A percentile compares a stretch with the other conserved stretches of the same genome.
These are phyloP conservation scores for Apiotrichum sp. DNA, from an alignment of 1,284 basidiomycete species.

Conservation along the genomic window DNA sequence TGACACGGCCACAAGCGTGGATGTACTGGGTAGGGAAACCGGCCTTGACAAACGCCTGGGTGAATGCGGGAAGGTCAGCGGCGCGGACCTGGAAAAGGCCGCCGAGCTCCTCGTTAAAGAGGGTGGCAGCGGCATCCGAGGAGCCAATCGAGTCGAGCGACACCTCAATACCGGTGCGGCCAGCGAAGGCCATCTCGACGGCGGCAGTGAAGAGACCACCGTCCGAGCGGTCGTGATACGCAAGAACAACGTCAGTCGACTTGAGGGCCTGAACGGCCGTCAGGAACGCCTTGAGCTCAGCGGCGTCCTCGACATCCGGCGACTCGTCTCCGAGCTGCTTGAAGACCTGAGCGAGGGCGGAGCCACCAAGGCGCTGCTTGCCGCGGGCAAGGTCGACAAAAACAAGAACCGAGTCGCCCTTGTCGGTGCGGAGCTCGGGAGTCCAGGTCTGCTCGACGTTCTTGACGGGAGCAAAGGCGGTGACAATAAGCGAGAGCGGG, in stretches of 20 bases:
- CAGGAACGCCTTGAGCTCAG: conserved; percentile 75
- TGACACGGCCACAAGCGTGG: conserved; percentile 67
- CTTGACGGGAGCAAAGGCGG: conserved; percentile 85
- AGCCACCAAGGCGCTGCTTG: conserved; percentile 84
- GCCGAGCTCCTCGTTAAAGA: conserved; percentile 98
- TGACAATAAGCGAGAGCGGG: conserved; percentile 87
- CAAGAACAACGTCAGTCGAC: conserved; percentile 62
- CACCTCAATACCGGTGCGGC: conserved; percentile 63
- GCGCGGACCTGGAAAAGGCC: conserved; percentile 80
- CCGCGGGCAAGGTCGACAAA: conserved; percentile 86
- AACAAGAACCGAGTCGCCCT: conserved; percentile 61
- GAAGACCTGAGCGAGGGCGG: conserved; percentile 90
- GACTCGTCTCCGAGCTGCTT: conserved; percentile 71
- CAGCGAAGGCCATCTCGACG: conserved; percentile 95
- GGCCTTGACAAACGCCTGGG: conserved; percentile 57
- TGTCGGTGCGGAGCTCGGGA: conserved; percentile 69
- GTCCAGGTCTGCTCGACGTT: conserved; percentile 85
- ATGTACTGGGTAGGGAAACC: conserved; percentile 70
- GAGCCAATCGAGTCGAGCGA: conserved; percentile 50
- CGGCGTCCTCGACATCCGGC: conserved; percentile 80
- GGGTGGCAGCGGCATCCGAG: conserved; percentile 57
- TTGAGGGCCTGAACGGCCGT: conserved; percentile 65
- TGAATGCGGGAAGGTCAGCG: conserved; percentile 57
- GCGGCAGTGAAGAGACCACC: conserved; percentile 88
- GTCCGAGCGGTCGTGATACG: conserved; percentile 97